phyloP scores from a whole-genome alignment of 2,329 filamentous ascomycete genomes.

The Neocatenulostroma microsporum region DNA sequence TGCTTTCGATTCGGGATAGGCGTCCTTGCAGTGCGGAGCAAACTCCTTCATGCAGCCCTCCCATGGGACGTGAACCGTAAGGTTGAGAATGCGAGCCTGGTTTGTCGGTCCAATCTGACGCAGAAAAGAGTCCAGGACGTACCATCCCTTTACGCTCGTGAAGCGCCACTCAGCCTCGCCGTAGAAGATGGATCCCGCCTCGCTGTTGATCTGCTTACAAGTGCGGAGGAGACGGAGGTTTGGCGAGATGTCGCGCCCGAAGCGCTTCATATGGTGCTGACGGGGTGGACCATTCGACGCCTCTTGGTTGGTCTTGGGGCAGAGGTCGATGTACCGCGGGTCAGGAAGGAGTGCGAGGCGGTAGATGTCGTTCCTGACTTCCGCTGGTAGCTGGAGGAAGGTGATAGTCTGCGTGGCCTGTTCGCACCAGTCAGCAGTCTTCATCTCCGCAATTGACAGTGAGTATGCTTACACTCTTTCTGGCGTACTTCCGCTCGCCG shows the following conservation, averaged over 20 bases:
- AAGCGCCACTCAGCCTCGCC: conserved; percentile 38
- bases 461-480: neutral
- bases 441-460: too few species aligned
- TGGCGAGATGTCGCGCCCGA: neutral
- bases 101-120: too few species aligned
- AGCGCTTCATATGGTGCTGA: neutral
- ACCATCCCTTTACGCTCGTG: too few species aligned
- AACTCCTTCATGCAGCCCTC: neutral
- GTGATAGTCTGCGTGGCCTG: too few species aligned
- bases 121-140: too few species aligned
- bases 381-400: conserved; percentile 9
- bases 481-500: conserved; percentile 4
- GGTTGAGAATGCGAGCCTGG: too few species aligned
- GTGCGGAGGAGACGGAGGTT: conserved; percentile 7
- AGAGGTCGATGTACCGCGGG: conserved; percentile 4
- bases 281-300: neutral
- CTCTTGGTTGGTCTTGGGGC: conserved; percentile 1
- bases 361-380: conserved; percentile 10
- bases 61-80: conserved; percentile 3
- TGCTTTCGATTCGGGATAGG: neutral
- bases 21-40: neutral
- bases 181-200: conserved; percentile 30
- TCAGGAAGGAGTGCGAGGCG: neutral
- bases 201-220: conserved; percentile 28
- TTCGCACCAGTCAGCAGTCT: too few species aligned